A percentile compares a stretch with the other conserved stretches of the same genome.
phyloP scores from a whole-genome alignment of 2,329 filamentous ascomycete genomes.

The Trichoderma breve region DNA sequence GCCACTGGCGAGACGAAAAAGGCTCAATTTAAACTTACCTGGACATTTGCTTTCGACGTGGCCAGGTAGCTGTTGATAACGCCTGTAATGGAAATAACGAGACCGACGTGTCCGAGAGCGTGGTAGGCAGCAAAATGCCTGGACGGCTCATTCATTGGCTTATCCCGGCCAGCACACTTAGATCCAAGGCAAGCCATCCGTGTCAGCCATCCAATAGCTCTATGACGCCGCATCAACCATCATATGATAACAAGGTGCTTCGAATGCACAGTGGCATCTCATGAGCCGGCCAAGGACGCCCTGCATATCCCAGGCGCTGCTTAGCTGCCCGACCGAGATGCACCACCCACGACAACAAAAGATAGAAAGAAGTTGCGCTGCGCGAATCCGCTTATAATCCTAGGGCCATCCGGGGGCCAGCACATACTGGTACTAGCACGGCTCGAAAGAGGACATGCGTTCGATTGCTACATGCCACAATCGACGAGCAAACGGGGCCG shows the following conservation, averaged over 20 bases:
- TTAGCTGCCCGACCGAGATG: slow-evolving; percentile 9
- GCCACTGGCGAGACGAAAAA: neutral
- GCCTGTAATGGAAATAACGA: neutral
- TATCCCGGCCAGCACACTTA: neutral
- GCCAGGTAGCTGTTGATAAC: neutral
- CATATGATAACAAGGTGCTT: slow-evolving; percentile 1
- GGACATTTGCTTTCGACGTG: neutral
- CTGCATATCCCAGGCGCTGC: neutral
- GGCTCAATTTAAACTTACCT: neutral
- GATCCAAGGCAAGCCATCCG: neutral
- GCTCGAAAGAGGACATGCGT: neutral
- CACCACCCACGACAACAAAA: too few species aligned
- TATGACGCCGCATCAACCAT: neutral
- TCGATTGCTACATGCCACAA: neutral
- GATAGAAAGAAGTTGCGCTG: neutral
- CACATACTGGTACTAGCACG: neutral
- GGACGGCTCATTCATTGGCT: neutral
- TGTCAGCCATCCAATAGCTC: neutral
- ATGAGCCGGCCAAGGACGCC: neutral
- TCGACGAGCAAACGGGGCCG: neutral
- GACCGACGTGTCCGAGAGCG: neutral
- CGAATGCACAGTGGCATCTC: neutral
- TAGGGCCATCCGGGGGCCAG: neutral
- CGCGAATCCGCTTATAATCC: neutral
- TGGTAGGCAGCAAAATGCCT: neutral